Conservation (phyloP, 257 asterid species). For the Coffea eugenioides region DNA sequence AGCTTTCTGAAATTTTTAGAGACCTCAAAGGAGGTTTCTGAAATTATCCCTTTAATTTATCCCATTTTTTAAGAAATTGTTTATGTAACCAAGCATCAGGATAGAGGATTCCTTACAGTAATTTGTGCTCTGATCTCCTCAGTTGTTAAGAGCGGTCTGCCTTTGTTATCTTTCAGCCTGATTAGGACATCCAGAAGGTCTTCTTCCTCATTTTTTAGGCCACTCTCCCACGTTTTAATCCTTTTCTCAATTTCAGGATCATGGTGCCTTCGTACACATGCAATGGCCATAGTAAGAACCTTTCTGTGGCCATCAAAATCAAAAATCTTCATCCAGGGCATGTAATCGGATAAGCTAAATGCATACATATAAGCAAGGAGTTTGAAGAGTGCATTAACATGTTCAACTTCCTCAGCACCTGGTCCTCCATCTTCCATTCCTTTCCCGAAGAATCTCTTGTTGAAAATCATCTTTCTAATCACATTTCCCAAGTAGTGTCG, state of each 20-base stretch:
- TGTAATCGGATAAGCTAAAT: conserved; percentile 3
- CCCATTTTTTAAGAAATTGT: too few species aligned
- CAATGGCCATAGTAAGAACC: not conserved
- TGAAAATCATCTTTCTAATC: not conserved
- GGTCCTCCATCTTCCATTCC: conserved; percentile 37
- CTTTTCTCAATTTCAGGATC: conserved; percentile 16
- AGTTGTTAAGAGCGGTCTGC: not conserved
- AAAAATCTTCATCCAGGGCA: not conserved
- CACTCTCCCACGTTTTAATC: conserved; percentile 19
- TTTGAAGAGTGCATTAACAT: conserved; percentile 6
- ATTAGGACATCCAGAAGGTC: conserved; percentile 23
- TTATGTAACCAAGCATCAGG: too few species aligned
- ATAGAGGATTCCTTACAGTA: not conserved
- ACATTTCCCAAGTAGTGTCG: not conserved
- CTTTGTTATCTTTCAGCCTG: not conserved
- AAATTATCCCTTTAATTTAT: too few species aligned
- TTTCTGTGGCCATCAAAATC: not conserved
- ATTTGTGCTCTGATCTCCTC: conserved; percentile 21
- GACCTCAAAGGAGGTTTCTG: too few species aligned
- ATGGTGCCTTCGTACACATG: not conserved
- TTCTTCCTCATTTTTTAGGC: conserved; percentile 1
- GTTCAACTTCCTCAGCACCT: conserved; percentile 33
- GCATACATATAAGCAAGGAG: not conserved
- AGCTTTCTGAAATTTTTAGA: too few species aligned
- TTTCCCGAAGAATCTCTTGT: conserved; percentile 15